A percentile compares a stretch with the other conserved stretches of the same genome.
Conservation (phyloP, 2,329 filamentous ascomycete genomes). For the Huntiella moniliformis region DNA sequence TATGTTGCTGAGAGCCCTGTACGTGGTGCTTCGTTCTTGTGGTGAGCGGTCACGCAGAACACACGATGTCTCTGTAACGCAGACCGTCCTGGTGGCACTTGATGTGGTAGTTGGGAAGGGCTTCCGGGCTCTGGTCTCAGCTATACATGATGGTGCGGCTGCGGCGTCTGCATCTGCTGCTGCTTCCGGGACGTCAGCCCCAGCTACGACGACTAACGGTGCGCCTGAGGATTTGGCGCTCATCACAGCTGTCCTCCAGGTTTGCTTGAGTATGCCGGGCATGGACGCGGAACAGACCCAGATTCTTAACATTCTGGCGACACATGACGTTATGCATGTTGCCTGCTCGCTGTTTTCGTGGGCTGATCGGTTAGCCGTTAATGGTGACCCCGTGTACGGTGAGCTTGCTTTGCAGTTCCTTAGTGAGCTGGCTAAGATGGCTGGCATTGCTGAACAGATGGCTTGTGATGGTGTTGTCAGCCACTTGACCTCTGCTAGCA, state of each 20-base stretch:
- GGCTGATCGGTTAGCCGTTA: constrained; percentile 63
- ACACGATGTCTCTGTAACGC: constrained; percentile 25
- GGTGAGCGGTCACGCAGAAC: constrained; percentile 17
- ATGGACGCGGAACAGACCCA: constrained; percentile 53
- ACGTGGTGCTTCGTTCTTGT: constrained; percentile 57
- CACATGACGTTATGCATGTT: constrained; percentile 58
- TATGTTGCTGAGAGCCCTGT: constrained; percentile 65
- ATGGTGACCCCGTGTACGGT: constrained; percentile 76
- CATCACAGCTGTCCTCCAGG: constrained; percentile 73
- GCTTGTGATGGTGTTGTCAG: constrained; percentile 71
- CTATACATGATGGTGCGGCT: constrained; percentile 55
- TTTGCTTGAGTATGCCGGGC: constrained; percentile 59
- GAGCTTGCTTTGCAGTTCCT: constrained; percentile 82
- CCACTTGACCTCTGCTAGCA: constrained; percentile 58
- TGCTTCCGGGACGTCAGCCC: background rate
- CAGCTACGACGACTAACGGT: constrained; percentile 18
- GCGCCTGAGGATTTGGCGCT: constrained; percentile 65
- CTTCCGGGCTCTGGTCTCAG: constrained; percentile 61
- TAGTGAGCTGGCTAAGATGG: constrained; percentile 67
- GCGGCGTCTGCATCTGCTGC: background rate
- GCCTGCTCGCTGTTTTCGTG: constrained; percentile 82
- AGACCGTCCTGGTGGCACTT: constrained; percentile 59
- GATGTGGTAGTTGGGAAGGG: constrained; percentile 62
- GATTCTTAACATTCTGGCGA: constrained; percentile 49
- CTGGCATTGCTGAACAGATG: constrained; percentile 69